Conservation (phyloP, 306 rosid species). For the Prunus mira region DNA sequence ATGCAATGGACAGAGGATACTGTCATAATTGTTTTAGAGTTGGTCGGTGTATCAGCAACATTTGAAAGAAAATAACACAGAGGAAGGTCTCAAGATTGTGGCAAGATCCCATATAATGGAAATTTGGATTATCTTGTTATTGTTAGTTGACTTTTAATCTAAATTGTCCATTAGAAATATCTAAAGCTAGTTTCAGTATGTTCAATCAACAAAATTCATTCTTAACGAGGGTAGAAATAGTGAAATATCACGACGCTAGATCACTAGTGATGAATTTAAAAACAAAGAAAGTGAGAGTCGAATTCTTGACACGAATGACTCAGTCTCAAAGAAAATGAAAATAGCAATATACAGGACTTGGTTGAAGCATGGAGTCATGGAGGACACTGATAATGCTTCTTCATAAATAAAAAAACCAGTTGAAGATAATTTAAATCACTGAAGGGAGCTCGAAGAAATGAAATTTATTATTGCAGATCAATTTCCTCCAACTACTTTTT, state of each 20-base stretch:
- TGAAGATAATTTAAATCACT: constrained; percentile 6
- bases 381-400: background rate
- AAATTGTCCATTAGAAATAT: too few species aligned
- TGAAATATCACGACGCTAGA: background rate
- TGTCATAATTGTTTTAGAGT: background rate
- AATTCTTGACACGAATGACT: background rate
- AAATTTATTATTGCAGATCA: constrained; percentile 6
- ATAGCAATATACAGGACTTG: background rate
- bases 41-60: constrained; percentile 16
- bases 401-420: background rate
- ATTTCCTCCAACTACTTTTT: background rate
- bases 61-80: background rate
- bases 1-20: constrained; percentile 6
- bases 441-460: constrained; percentile 14
- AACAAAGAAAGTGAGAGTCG: too few species aligned
- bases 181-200: background rate
- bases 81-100: too few species aligned
- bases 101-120: background rate
- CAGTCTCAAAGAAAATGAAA: too few species aligned
- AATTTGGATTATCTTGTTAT: too few species aligned
- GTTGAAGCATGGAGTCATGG: background rate
- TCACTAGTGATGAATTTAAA: too few species aligned
- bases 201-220: background rate
- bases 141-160: background rate
- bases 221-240: too few species aligned